Evolutionary conservation across 495 filamentous ascomycete species (phyloP).

Genomic region (Aspergillus baeticus): DNA sequence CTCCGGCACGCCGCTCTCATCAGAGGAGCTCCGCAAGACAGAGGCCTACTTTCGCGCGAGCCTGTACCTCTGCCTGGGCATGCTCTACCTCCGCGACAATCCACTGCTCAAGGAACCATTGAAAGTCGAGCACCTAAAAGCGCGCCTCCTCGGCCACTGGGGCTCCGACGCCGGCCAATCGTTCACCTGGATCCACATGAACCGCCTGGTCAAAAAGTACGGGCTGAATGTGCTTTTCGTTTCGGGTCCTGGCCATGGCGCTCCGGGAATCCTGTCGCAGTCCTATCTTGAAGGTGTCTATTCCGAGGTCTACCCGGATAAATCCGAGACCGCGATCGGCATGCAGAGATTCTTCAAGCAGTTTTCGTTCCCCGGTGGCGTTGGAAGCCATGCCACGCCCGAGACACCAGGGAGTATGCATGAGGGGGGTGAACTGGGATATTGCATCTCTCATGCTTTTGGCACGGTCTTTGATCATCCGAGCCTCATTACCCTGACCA

Average conservation of each 20-base stretch:
- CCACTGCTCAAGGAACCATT: constrained; percentile 64
- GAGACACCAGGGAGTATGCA: constrained; percentile 73
- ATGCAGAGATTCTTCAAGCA: constrained; percentile 73
- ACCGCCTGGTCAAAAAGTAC: constrained; percentile 74
- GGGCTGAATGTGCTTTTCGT: constrained; percentile 67
- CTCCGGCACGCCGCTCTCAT: constrained; percentile 52
- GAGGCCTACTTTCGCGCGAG: constrained; percentile 68
- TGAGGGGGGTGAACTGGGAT: constrained; percentile 75
- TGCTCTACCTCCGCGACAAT: constrained; percentile 72
- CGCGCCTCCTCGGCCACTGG: constrained; percentile 70
- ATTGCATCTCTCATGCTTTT: constrained; percentile 72
- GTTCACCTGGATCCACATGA: constrained; percentile 77
- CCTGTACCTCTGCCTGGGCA: constrained; percentile 69
- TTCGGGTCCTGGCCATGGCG: constrained; percentile 72
- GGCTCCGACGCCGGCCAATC: constrained; percentile 71
- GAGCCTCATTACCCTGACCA: constrained; percentile 65
- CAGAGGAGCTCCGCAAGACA: constrained; percentile 64
- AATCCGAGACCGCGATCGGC: constrained; percentile 60
- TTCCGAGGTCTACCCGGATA: constrained; percentile 68
- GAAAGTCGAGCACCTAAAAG: constrained; percentile 62
- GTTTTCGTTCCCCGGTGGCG: constrained; percentile 74
- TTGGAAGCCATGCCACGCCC: constrained; percentile 70
- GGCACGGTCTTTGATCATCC: constrained; percentile 70
- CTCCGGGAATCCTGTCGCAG: constrained; percentile 66
- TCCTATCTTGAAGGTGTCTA: constrained; percentile 76